Evolutionary conservation across 164 flowering plant genomes (phyloP).

Genomic region (Dillenia turbinata): DNA sequence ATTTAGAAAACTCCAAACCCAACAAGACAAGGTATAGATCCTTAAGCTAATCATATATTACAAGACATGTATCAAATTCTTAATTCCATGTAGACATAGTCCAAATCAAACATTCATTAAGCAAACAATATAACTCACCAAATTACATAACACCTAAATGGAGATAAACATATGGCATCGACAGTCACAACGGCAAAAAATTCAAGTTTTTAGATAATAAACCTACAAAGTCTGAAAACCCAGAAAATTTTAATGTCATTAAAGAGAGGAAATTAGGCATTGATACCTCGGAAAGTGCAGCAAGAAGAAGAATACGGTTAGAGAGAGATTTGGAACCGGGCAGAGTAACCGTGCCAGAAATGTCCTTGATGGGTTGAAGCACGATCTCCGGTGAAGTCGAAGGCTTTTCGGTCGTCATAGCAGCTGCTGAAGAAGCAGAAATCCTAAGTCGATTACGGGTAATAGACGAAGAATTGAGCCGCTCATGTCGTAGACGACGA

Average conservation of each 20-base stretch:
- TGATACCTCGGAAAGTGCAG: constrained; percentile 89
- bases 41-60: no score
- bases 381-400: constrained; percentile 73
- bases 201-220: no score
- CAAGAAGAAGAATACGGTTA: constrained; percentile 89
- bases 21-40: no score
- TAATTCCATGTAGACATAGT: no score
- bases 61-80: no score
- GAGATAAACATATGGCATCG: no score
- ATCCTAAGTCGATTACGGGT: constrained; percentile 24
- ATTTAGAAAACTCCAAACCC: no score
- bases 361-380: constrained; percentile 84
- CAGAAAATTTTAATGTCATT: background rate
- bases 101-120: no score
- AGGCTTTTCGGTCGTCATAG: constrained; percentile 45
- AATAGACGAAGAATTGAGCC: background rate
- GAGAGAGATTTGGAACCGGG: constrained; percentile 99
- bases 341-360: constrained; percentile 72
- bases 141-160: no score
- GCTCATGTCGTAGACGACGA: constrained; percentile 19
- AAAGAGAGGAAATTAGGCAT: background rate
- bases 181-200: no score
- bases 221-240: no score
- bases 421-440: constrained; percentile 54
- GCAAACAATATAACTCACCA: no score